Percentiles rank a stretch among this genome's conserved stretches.
Evolutionary conservation across 2,329 filamentous ascomycete species (phyloP).

Genomic region (Furcasterigmium furcatum): DNA sequence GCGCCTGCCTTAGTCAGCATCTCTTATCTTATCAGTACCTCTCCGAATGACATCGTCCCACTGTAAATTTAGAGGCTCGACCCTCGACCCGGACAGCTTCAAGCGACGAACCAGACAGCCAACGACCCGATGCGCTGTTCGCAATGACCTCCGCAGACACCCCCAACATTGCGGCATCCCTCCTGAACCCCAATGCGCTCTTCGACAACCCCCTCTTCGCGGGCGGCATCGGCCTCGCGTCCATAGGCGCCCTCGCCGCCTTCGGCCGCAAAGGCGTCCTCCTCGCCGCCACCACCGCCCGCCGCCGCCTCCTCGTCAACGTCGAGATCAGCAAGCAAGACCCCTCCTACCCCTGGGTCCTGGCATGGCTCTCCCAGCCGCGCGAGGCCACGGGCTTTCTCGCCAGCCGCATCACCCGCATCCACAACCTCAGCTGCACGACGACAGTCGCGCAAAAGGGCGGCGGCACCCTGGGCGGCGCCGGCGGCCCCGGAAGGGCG

Average conservation of each 20-base stretch:
- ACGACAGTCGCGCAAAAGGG: constrained; percentile 50
- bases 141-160: not conserved
- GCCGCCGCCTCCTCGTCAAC: constrained; percentile 85
- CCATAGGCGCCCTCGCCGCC: constrained; percentile 76
- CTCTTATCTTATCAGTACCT: not conserved
- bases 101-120: no score
- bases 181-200: constrained; percentile 52
- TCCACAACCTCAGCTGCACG: constrained; percentile 56
- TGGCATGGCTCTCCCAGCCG: constrained; percentile 89
- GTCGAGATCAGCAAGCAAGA: constrained; percentile 95
- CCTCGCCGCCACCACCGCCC: constrained; percentile 68
- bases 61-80: no score
- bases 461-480: constrained; percentile 61
- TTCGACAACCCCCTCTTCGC: constrained; percentile 63
- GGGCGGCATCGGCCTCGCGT: constrained; percentile 85
- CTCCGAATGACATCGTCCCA: not conserved
- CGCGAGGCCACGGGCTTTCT: constrained; percentile 61
- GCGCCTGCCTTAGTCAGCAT: no score
- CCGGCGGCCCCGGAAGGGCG: constrained; percentile 64
- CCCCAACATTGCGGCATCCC: constrained; percentile 13
- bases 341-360: constrained; percentile 88
- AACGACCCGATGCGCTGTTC: no score
- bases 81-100: no score
- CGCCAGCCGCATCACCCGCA: constrained; percentile 53
- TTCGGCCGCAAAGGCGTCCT: constrained; percentile 77